phyloP scores from a whole-genome alignment of 129 eudicot genomes.

The Rutidosis leptorrhynchoides region DNA sequence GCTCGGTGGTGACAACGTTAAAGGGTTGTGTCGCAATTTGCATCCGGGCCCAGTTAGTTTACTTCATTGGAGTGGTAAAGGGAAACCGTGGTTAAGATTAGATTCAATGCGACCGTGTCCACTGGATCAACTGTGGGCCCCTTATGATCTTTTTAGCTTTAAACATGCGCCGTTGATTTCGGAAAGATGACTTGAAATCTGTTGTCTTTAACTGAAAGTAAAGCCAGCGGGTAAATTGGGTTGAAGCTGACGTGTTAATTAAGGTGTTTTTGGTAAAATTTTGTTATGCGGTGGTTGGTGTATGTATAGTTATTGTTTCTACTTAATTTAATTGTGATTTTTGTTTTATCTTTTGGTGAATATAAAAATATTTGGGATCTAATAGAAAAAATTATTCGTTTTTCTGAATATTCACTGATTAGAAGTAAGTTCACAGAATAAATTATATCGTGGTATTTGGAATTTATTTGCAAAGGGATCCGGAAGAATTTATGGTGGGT shows the following conservation, averaged over 20 bases:
- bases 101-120: conserved; percentile 68
- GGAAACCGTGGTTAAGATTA: conserved; percentile 84
- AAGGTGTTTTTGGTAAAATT: neutral
- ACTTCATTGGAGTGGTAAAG: conserved; percentile 90
- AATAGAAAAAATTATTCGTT: neutral
- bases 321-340: neutral
- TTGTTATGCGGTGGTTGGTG: neutral
- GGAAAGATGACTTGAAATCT: conserved; percentile 36
- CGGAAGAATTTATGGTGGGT: neutral
- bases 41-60: conserved; percentile 85
- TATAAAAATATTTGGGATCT: neutral
- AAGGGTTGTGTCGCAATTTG: conserved; percentile 64
- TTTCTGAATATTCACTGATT: neutral
- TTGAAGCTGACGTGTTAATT: conserved; percentile 3
- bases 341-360: neutral
- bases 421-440: neutral
- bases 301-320: conserved; percentile 11
- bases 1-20: conserved; percentile 27
- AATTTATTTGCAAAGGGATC: neutral
- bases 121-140: conserved; percentile 75
- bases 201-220: conserved; percentile 6
- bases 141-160: conserved; percentile 13
- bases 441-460: neutral
- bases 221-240: conserved; percentile 6
- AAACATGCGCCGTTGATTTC: conserved; percentile 38